phyloP scores from a whole-genome alignment of 495 filamentous ascomycete genomes.

The Xylaria castorea region DNA sequence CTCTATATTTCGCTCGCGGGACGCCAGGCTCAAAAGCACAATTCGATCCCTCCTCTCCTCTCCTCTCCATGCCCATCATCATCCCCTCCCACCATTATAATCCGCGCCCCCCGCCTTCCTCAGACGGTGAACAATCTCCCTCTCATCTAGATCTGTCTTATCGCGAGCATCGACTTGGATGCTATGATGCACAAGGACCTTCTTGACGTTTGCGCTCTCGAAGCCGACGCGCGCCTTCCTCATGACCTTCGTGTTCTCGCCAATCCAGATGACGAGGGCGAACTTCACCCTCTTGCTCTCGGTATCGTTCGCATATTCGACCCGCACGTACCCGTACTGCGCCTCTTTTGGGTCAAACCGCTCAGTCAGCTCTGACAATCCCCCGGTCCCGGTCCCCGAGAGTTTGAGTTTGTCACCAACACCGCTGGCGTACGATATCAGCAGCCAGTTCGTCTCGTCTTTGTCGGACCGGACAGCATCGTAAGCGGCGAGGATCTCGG shows the following conservation, averaged over 20 bases:
- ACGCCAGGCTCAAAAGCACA: constrained; percentile 14
- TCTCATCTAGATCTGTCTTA: constrained; percentile 58
- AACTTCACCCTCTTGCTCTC: constrained; percentile 67
- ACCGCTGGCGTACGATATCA: constrained; percentile 59
- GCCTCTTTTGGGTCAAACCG: constrained; percentile 57
- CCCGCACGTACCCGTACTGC: constrained; percentile 62
- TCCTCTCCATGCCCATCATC: neutral
- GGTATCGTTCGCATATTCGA: constrained; percentile 66
- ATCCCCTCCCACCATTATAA: constrained; percentile 65
- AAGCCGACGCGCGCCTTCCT: constrained; percentile 64
- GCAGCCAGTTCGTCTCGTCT: constrained; percentile 62
- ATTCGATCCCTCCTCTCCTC: neutral
- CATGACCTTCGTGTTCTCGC: constrained; percentile 62
- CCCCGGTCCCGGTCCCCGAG: constrained; percentile 56
- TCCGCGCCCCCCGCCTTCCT: constrained; percentile 65
- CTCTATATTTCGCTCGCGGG: constrained; percentile 6
- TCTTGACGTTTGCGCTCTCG: constrained; percentile 63
- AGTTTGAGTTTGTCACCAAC: constrained; percentile 56
- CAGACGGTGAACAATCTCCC: constrained; percentile 57
- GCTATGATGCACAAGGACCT: constrained; percentile 59
- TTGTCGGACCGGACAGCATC: constrained; percentile 62
- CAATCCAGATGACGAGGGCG: constrained; percentile 63
- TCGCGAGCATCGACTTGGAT: constrained; percentile 61
- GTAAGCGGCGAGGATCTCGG: constrained; percentile 56
- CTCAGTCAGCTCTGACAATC: constrained; percentile 54